These are phyloP conservation scores for Fusarium sp. DNA, from an alignment of 2,329 filamentous ascomycete genomes.

Conservation along the genomic window DNA sequence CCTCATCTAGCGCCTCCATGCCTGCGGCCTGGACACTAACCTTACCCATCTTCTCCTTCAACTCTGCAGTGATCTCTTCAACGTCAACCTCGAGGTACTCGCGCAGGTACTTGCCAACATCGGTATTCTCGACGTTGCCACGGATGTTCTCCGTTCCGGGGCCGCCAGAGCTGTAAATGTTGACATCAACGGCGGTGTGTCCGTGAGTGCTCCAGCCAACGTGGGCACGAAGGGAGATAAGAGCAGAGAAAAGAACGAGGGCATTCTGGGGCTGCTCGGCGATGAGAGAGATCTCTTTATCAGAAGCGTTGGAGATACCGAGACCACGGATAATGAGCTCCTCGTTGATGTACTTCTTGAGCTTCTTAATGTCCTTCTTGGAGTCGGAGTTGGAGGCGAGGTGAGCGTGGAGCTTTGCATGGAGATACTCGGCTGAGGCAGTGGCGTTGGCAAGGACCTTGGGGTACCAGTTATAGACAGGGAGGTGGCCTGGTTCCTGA, in stretches of 20 bases:
- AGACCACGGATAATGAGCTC: constrained; percentile 78
- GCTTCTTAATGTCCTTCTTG: constrained; percentile 55
- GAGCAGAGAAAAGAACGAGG: constrained; percentile 78
- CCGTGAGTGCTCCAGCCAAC: constrained; percentile 96
- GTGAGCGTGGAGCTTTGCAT: constrained; percentile 72
- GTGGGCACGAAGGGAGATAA: constrained; percentile 89
- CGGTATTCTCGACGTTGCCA: constrained; percentile 96
- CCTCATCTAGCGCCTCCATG: constrained; percentile 38
- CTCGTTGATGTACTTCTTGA: constrained; percentile 76
- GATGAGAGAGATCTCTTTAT: constrained; percentile 78
- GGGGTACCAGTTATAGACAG: constrained; percentile 84
- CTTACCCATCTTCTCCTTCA: constrained; percentile 69
- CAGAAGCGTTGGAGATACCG: constrained; percentile 81
- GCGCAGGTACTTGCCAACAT: constrained; percentile 86
- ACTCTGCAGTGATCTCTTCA: constrained; percentile 80
- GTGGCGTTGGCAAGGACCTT: constrained; percentile 82
- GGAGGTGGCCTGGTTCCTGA: constrained; percentile 69
- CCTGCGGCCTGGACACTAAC: constrained; percentile 20
- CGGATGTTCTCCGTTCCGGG: constrained; percentile 74
- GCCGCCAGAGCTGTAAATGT: constrained; percentile 88
- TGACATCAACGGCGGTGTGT: constrained; percentile 94
- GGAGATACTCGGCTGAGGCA: constrained; percentile 81
- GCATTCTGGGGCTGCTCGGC: constrained; percentile 70
- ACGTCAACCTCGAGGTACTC: constrained; percentile 87
- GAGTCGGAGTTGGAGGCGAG: constrained; percentile 60